phyloP scores from a whole-genome alignment of 495 filamentous ascomycete species.

The Letharia columbiana region DNA sequence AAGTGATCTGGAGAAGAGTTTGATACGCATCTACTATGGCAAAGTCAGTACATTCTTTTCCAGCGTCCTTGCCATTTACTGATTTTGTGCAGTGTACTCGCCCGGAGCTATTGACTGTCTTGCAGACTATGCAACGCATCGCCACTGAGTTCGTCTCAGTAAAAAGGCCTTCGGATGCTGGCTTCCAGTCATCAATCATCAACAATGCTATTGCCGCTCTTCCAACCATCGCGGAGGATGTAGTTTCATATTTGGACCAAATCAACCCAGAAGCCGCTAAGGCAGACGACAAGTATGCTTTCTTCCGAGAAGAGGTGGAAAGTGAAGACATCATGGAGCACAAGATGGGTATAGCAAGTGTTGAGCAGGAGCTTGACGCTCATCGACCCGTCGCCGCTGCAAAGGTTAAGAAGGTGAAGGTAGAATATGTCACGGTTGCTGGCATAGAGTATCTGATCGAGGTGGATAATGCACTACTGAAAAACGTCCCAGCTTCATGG shows the following conservation, averaged over 20 bases:
- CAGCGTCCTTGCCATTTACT: not conserved
- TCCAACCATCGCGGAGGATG: constrained; percentile 62
- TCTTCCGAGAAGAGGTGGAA: constrained; percentile 82
- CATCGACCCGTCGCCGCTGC: constrained; percentile 63
- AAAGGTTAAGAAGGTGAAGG: constrained; percentile 58
- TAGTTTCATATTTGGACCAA: constrained; percentile 66
- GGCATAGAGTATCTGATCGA: constrained; percentile 95
- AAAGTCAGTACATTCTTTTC: constrained; percentile 35
- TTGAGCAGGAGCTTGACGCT: constrained; percentile 76
- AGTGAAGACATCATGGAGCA: constrained; percentile 76
- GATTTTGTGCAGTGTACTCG: constrained; percentile 52
- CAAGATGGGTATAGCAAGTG: constrained; percentile 83
- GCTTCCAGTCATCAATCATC: constrained; percentile 65
- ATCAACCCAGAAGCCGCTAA: constrained; percentile 81
- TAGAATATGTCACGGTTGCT: constrained; percentile 69
- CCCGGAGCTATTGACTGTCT: constrained; percentile 73
- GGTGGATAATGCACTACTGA: constrained; percentile 70
- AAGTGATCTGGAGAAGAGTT: constrained; percentile 78
- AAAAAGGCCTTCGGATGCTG: constrained; percentile 55
- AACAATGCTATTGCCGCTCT: constrained; percentile 65
- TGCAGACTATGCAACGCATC: constrained; percentile 80
- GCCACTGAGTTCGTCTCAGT: constrained; percentile 62
- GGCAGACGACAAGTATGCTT: constrained; percentile 83
- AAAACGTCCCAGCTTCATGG: constrained; percentile 87
- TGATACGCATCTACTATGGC: constrained; percentile 95